Evolutionary conservation across 106 monocot genomes (phyloP).

Genomic region (Dioscorea alata): DNA sequence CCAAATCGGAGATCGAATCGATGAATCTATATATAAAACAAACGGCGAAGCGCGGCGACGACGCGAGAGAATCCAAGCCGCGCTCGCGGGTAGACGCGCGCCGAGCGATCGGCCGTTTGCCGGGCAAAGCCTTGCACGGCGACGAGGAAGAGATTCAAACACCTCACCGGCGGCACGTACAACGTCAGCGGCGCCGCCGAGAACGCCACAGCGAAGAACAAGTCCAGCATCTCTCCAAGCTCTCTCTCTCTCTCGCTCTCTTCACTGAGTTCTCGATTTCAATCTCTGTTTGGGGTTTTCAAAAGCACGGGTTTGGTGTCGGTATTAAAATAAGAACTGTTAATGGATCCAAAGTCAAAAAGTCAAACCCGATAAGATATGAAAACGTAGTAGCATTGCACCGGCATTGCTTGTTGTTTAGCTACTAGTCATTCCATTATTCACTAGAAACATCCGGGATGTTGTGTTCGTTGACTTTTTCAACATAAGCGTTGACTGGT

Average conservation of each 20-base stretch:
- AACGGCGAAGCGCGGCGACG: constrained; percentile 30
- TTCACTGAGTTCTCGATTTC: not conserved
- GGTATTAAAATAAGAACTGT: too few species aligned
- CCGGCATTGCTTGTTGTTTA: too few species aligned
- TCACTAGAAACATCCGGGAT: too few species aligned
- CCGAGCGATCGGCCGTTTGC: constrained; percentile 29
- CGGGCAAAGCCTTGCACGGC: constrained; percentile 48
- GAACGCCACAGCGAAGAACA: constrained; percentile 75
- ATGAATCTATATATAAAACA: not conserved
- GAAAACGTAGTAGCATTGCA: too few species aligned
- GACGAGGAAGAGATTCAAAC: constrained; percentile 67
- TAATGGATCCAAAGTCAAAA: too few species aligned
- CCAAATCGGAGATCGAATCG: too few species aligned
- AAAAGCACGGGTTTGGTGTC: too few species aligned
- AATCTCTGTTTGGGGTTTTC: not conserved
- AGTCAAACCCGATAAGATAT: too few species aligned
- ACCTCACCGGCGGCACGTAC: constrained; percentile 84
- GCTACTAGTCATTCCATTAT: too few species aligned
- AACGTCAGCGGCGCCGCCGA: constrained; percentile 90
- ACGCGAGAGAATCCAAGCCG: constrained; percentile 47
- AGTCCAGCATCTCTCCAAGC: constrained; percentile 51
- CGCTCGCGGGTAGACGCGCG: constrained; percentile 30
- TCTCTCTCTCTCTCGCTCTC: not conserved
- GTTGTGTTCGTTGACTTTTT: too few species aligned
- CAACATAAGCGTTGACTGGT: too few species aligned